A percentile compares a stretch with the other conserved stretches of the same genome.
Evolutionary conservation across 2,329 filamentous ascomycete species (phyloP).

Genomic region (Ceratocystis destructans): DNA sequence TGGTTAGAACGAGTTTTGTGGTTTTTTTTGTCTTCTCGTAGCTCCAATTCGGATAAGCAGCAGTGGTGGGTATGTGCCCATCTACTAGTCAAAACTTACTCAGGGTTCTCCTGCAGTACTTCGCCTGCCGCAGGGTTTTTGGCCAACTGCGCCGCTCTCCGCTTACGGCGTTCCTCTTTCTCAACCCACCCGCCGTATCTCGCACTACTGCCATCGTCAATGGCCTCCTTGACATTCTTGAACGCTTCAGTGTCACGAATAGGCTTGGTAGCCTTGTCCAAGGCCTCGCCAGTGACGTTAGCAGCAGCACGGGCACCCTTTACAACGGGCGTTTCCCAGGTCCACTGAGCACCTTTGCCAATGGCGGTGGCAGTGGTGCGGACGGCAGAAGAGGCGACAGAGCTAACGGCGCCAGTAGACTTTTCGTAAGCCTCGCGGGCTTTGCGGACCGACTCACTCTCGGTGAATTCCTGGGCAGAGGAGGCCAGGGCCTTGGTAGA

Average conservation of each 20-base stretch:
- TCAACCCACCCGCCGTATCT: slow-evolving; percentile 94
- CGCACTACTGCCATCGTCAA: slow-evolving; percentile 92
- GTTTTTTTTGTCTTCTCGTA: neutral
- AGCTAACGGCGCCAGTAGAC: slow-evolving; percentile 69
- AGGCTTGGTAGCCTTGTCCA: slow-evolving; percentile 91
- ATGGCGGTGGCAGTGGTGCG: slow-evolving; percentile 77
- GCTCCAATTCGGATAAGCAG: too few species aligned
- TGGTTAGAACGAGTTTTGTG: slow-evolving; percentile 18
- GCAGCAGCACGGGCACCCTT: slow-evolving; percentile 83
- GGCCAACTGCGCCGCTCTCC: slow-evolving; percentile 60
- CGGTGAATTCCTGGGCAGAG: slow-evolving; percentile 77
- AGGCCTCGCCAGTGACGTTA: slow-evolving; percentile 66
- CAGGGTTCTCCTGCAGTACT: slow-evolving; percentile 65
- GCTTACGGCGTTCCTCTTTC: slow-evolving; percentile 79
- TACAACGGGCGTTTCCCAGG: slow-evolving; percentile 88
- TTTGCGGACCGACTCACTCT: slow-evolving; percentile 79
- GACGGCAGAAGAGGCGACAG: slow-evolving; percentile 63
- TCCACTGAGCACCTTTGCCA: slow-evolving; percentile 86
- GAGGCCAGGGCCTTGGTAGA: slow-evolving; percentile 89
- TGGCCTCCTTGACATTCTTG: slow-evolving; percentile 87
- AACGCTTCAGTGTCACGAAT: slow-evolving; percentile 89
- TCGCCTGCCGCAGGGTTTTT: slow-evolving; percentile 36
- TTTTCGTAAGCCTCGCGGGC: slow-evolving; percentile 78
- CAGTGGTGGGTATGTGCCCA: too few species aligned
- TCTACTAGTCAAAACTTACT: slow-evolving; percentile 48